Evolutionary conservation across 257 asterid genomes (phyloP).

Genomic region (Capsicum chinense): DNA sequence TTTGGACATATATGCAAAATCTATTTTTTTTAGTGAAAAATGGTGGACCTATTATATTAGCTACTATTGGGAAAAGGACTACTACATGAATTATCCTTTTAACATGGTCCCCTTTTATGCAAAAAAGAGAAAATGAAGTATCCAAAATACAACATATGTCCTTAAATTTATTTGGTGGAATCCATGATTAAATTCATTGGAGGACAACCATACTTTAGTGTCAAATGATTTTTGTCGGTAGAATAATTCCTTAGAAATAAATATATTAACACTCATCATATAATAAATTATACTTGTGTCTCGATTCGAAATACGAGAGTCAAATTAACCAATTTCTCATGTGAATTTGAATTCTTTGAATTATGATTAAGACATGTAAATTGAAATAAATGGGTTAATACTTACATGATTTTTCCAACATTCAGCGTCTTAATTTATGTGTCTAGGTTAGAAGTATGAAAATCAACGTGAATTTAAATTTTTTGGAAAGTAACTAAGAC

Average conservation of each 20-base stretch:
- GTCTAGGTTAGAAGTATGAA: no score
- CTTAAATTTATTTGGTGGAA: slow-evolving; percentile 17
- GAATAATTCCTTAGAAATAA: slow-evolving; percentile 19
- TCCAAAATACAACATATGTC: not conserved
- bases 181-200: slow-evolving; percentile 6
- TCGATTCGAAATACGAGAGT: no score
- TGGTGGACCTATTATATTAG: not conserved
- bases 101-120: slow-evolving; percentile 9
- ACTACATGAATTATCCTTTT: slow-evolving; percentile 20
- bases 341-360: no score
- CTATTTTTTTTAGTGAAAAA: not conserved
- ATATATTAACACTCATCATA: not conserved
- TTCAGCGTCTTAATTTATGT: no score
- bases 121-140: not conserved
- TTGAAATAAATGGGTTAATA: no score
- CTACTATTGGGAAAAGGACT: slow-evolving; percentile 24
- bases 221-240: slow-evolving; percentile 27
- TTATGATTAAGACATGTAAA: no score
- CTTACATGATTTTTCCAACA: no score
- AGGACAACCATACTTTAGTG: slow-evolving; percentile 18
- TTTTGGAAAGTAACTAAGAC: no score
- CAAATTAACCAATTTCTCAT: no score
- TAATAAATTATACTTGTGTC: no score
- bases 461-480: no score
- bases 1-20: not conserved